phyloP scores from a whole-genome alignment of 2,329 filamentous ascomycete species.

The Alternaria sp. region DNA sequence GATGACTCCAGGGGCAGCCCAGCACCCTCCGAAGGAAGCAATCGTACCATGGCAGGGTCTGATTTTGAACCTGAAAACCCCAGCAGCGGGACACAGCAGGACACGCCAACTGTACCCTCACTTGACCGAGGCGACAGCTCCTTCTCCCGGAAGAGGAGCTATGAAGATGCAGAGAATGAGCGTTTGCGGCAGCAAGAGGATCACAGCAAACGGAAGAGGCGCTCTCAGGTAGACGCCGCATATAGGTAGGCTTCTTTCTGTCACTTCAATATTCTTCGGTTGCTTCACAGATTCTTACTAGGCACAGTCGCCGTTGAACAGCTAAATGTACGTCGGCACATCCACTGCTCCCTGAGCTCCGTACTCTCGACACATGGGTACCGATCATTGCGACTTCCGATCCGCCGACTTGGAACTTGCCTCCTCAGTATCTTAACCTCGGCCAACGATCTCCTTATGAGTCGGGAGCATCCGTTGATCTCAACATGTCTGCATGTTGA shows the following conservation, averaged over 20 bases:
- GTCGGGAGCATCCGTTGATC: neutral
- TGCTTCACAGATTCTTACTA: conserved; percentile 9
- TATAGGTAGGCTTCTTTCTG: conserved; percentile 40
- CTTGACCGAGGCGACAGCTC: conserved; percentile 45
- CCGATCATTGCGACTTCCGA: neutral
- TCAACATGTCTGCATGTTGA: neutral
- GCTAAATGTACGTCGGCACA: neutral
- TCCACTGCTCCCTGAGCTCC: neutral
- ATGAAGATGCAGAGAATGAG: conserved; percentile 46
- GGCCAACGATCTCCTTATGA: neutral
- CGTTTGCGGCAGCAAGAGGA: conserved; percentile 49
- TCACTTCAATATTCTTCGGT: neutral
- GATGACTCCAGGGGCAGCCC: conserved; percentile 41
- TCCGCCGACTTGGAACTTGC: neutral
- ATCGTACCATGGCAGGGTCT: conserved; percentile 46
- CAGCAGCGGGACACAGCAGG: conserved; percentile 21
- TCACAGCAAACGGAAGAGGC: conserved; percentile 48
- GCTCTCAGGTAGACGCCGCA: conserved; percentile 46
- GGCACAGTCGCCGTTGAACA: conserved; percentile 24
- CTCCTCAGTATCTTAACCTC: neutral
- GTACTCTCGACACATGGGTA: neutral
- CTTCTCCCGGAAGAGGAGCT: conserved; percentile 48
- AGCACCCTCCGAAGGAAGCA: conserved; percentile 46
- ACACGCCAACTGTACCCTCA: conserved; percentile 22
- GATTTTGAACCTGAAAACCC: conserved; percentile 44